A percentile compares a stretch with the other conserved stretches of the same genome.
phyloP scores from a whole-genome alignment of 1,139 yeast genomes.

The Blastobotrys raffinosifermentans region DNA sequence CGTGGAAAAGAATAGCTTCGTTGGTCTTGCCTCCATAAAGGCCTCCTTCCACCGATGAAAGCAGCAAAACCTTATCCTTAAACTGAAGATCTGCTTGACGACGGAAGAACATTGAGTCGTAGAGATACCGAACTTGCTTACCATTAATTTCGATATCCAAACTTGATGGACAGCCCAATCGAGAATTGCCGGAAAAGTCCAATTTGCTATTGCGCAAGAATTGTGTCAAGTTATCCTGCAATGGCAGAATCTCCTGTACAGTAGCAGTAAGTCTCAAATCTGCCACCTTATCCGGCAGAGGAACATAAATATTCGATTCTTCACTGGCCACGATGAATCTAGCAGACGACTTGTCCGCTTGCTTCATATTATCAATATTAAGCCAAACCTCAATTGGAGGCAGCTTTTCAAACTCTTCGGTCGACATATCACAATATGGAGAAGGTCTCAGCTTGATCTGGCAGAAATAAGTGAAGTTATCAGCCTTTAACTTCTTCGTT shows the following conservation, averaged over 20 bases:
- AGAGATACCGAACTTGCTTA: slow-evolving; percentile 37
- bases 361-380: slow-evolving; percentile 37
- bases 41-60: slow-evolving; percentile 52
- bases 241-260: too few relatives aligned
- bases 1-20: slow-evolving; percentile 46
- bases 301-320: slow-evolving; percentile 40
- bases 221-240: too few relatives aligned
- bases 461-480: slow-evolving; percentile 38
- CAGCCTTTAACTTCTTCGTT: slow-evolving; percentile 15
- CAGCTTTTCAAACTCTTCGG: slow-evolving; percentile 27
- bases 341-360: slow-evolving; percentile 40
- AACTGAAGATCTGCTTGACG: slow-evolving; percentile 42
- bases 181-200: slow-evolving; percentile 38
- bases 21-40: slow-evolving; percentile 46
- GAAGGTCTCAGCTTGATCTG: slow-evolving; percentile 50
- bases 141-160: slow-evolving; percentile 39
- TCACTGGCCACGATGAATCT: slow-evolving; percentile 44
- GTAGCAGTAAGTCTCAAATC: slow-evolving; percentile 47
- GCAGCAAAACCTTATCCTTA: slow-evolving; percentile 38
- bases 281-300: slow-evolving; percentile 37
- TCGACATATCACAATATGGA: slow-evolving; percentile 29
- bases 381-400: slow-evolving; percentile 56
- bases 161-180: slow-evolving; percentile 37
- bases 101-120: slow-evolving; percentile 40
- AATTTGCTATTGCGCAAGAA: slow-evolving; percentile 40